Evolutionary conservation across 2,329 filamentous ascomycete species (phyloP).

Genomic region (Trichoderma hamatum): DNA sequence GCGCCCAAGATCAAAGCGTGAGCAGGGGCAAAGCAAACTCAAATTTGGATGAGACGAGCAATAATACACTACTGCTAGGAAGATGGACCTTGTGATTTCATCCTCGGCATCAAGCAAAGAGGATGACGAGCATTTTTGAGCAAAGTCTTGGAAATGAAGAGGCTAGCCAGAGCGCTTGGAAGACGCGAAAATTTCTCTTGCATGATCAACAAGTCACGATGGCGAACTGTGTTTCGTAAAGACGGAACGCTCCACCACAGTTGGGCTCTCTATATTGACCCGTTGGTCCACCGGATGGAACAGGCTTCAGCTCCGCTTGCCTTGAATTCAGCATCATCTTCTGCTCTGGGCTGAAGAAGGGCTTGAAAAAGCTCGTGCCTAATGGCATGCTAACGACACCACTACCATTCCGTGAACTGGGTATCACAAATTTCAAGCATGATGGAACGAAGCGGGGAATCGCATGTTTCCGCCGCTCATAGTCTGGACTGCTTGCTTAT

Average conservation of each 20-base stretch:
- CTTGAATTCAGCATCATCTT: not conserved
- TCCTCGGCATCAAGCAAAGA: not conserved
- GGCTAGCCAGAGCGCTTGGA: not conserved
- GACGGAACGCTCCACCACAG: not conserved
- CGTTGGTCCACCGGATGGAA: not conserved
- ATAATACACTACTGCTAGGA: not conserved
- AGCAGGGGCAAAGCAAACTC: constrained; percentile 64
- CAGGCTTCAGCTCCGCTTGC: not conserved
- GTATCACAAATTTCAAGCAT: not conserved
- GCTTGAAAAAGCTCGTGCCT: not conserved
- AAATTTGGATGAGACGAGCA: constrained; percentile 63
- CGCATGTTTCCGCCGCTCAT: not conserved
- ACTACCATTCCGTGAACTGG: not conserved
- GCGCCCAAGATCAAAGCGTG: constrained; percentile 44
- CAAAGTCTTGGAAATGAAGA: not conserved
- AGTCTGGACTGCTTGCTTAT: not conserved
- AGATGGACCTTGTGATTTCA: not conserved
- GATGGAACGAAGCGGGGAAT: not conserved
- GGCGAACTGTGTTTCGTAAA: not conserved
- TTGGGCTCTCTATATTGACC: not conserved
- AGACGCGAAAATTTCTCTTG: not conserved
- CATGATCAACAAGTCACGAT: constrained; percentile 18
- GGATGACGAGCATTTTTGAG: not conserved
- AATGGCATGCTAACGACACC: not conserved
- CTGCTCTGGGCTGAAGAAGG: not conserved